A percentile compares a stretch with the other conserved stretches of the same genome.
phyloP scores from a whole-genome alignment of 164 flowering plant genomes.

The Brasenia schreberi region DNA sequence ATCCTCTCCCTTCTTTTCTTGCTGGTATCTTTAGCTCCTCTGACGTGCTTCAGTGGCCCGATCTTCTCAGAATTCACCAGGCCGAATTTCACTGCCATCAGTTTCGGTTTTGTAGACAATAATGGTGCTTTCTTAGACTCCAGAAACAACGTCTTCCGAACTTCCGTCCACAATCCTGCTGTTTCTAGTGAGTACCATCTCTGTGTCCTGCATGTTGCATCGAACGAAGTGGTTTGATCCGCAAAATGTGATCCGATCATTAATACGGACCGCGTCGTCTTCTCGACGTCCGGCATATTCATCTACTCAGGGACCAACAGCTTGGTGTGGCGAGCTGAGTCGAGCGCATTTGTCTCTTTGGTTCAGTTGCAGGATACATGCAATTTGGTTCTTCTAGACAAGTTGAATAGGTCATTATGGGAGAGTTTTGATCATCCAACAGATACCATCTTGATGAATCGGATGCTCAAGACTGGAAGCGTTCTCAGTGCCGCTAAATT shows the following conservation, averaged over 20 bases:
- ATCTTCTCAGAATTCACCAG: conserved; percentile 23
- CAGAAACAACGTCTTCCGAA: conserved; percentile 39
- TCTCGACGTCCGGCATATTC: conserved; percentile 17
- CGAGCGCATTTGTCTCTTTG: conserved; percentile 40
- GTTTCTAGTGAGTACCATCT: conserved; percentile 35
- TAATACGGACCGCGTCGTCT: conserved; percentile 34
- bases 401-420: conserved; percentile 5
- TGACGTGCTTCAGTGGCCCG: conserved; percentile 4
- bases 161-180: conserved; percentile 49
- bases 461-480: conserved; percentile 23
- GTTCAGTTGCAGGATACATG: conserved; percentile 4
- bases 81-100: conserved; percentile 63
- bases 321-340: neutral
- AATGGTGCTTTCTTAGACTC: conserved; percentile 53
- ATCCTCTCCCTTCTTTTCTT: neutral
- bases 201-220: conserved; percentile 44
- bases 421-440: conserved; percentile 12
- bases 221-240: conserved; percentile 63
- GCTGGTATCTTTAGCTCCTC: neutral
- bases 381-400: conserved; percentile 3
- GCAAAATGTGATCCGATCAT: conserved; percentile 57
- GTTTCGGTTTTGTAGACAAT: conserved; percentile 31
- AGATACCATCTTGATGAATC: conserved; percentile 32
- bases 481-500: conserved; percentile 27
- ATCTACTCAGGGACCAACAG: neutral